Evolutionary conservation across 768 basidiomycete genomes (phyloP).

Genomic region (Mycena sanguinolenta): DNA sequence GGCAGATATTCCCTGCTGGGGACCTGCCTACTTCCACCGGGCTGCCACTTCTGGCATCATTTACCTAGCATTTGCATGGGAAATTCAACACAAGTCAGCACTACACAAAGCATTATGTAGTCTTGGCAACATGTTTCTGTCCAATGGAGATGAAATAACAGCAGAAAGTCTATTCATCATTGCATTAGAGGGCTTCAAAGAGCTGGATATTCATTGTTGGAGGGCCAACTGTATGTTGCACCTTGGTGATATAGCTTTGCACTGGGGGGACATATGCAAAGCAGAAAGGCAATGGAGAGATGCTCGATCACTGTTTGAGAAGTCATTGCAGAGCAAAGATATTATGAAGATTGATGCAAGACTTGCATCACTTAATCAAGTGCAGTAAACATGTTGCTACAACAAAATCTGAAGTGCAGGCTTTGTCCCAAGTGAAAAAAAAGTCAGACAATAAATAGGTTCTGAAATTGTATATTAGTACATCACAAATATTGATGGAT

Average conservation of each 20-base stretch:
- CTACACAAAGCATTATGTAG: no score
- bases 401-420: no score
- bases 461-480: no score
- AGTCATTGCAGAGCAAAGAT: no score
- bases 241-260: constrained; percentile 1
- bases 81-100: not conserved
- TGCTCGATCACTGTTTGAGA: no score
- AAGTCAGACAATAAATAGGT: no score
- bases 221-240: no score
- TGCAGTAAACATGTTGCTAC: no score
- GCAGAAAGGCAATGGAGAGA: not conserved
- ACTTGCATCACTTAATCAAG: no score
- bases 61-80: not conserved
- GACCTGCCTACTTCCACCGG: accelerated
- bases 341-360: no score
- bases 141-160: not conserved
- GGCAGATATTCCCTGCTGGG: not conserved
- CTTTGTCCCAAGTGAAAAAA: no score
- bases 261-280: not conserved
- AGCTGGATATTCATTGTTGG: constrained; percentile 9
- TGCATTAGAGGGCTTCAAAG: not conserved
- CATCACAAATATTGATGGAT: no score
- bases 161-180: not conserved
- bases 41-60: not conserved
- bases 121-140: not conserved